Base-by-base conservation (phyloP, 352 stramenopile genomes). In the Nothophytophthora sp. region DNA sequence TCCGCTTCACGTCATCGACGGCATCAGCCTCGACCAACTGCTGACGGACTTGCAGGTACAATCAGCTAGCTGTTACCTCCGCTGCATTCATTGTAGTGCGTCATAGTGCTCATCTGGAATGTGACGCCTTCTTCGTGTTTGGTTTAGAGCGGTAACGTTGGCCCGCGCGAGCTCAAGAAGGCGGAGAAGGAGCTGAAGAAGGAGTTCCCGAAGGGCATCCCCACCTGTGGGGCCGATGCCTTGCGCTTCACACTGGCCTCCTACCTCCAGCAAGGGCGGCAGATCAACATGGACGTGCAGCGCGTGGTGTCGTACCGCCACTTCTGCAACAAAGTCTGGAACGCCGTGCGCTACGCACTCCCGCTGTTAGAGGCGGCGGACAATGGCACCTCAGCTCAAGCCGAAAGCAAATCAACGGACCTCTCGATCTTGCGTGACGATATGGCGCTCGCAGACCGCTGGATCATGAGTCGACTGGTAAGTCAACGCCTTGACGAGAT, bases 121-220 rank as follows among this genome's bases (percentile, higher is more conserved):
- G 16, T 40, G n/a, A n/a, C n/a, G 4, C n/a, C 16, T 20, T 22
- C n/a, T n/a, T n/a, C n/a, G n/a, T n/a, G n/a, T n/a, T 32, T n/a
- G 12, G 18, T 24, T 42, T 64, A 92, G 81, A 54, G 55, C 29
- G 81, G 81, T 23, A 90, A 92, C 57, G 64, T 88, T 19, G 53
- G 53, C 22, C 43, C 75, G 5, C 98, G 97, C 35, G 97, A 99
- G 76, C 75, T 99, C 44, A 88, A 87, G 46, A 96, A 92, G 52
- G 97, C 97, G 1, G 97, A 98, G 60, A 97, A 99, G 50, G 96
- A 98, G 25, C 85, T 99, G 27, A 82, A 90, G 39, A 76, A 83
- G 35, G 97, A 99, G 58, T 99, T 99, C 65, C 97, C 98, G 5
- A 82, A 98, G 22, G 98, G 98, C 24, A 99, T 99, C 57, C 97